These are phyloP conservation scores for Paraphoma chrysanthemicola DNA, from an alignment of 2,329 filamentous ascomycete genomes.

Conservation along the genomic window DNA sequence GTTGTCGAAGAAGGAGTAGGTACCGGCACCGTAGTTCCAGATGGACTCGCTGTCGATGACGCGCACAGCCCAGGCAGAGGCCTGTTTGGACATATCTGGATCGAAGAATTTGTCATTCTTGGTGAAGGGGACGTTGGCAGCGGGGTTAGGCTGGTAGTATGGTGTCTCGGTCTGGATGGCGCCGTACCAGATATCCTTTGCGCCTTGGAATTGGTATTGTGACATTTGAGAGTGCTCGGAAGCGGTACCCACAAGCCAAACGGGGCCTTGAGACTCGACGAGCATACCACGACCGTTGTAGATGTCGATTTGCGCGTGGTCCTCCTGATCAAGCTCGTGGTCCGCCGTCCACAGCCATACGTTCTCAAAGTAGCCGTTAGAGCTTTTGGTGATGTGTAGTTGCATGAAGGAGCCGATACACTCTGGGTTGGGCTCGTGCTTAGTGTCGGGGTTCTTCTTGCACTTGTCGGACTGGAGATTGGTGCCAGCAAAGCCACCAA, in stretches of 20 bases:
- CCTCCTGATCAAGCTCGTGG: slow-evolving; percentile 80
- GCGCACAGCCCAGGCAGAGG: slow-evolving; percentile 56
- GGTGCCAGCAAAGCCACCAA: slow-evolving; percentile 87
- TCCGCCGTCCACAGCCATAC: slow-evolving; percentile 90
- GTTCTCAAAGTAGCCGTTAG: slow-evolving; percentile 83
- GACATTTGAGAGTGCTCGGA: slow-evolving; percentile 74
- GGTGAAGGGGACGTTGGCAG: slow-evolving; percentile 64
- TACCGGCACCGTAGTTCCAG: slow-evolving; percentile 56
- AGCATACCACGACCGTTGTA: slow-evolving; percentile 87
- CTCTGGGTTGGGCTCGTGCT: slow-evolving; percentile 66
- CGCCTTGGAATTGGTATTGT: slow-evolving; percentile 70
- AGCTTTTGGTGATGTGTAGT: slow-evolving; percentile 61
- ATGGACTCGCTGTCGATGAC: slow-evolving; percentile 50
- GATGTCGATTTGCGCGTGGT: slow-evolving; percentile 79
- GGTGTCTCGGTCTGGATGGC: slow-evolving; percentile 74
- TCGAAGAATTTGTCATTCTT: slow-evolving; percentile 53
- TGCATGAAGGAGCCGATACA: slow-evolving; percentile 77
- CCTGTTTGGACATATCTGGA: slow-evolving; percentile 49
- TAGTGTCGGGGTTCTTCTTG: slow-evolving; percentile 73
- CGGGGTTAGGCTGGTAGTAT: slow-evolving; percentile 73
- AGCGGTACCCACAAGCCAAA: slow-evolving; percentile 75
- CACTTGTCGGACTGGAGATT: slow-evolving; percentile 81
- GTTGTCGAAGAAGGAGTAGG: slow-evolving; percentile 67
- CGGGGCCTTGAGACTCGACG: slow-evolving; percentile 77
- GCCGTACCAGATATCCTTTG: slow-evolving; percentile 68